Evolutionary conservation across 805 yeast genomes (phyloP).

Genomic region (Kluyveromyces siamensis): DNA sequence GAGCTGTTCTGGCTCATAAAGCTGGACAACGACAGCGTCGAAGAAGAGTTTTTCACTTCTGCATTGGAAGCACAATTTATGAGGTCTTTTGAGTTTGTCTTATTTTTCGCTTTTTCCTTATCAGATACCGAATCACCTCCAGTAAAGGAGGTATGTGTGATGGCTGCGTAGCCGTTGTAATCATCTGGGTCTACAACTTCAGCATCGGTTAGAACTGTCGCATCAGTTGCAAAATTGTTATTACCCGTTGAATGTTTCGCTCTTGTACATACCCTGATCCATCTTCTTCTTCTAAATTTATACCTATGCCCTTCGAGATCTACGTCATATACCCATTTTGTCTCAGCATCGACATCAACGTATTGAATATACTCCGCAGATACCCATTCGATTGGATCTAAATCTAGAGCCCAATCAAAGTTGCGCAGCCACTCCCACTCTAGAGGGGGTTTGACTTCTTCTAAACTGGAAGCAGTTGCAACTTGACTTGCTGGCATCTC

Average conservation of each 20-base stretch:
- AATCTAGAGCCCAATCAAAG: slow-evolving; percentile 57
- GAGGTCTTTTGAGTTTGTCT: background rate
- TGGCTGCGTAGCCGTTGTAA: slow-evolving; percentile 1
- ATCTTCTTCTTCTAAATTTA: slow-evolving; percentile 53
- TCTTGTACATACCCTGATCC: slow-evolving; percentile 41
- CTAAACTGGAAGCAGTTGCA: slow-evolving; percentile 13
- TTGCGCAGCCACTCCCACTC: slow-evolving; percentile 44
- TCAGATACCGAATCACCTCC: background rate
- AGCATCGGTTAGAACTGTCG: background rate
- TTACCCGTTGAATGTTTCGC: slow-evolving; percentile 6
- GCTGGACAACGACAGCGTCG: slow-evolving; percentile 4
- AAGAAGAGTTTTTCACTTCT: slow-evolving; percentile 3
- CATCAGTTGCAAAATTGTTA: background rate
- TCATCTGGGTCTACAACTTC: background rate
- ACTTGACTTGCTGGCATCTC: slow-evolving; percentile 14
- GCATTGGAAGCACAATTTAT: background rate
- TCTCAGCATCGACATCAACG: slow-evolving; percentile 58
- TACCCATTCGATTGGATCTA: slow-evolving; percentile 59
- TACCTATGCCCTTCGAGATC: slow-evolving; percentile 25
- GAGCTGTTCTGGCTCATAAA: background rate
- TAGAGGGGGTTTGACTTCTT: slow-evolving; percentile 44
- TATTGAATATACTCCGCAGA: slow-evolving; percentile 40
- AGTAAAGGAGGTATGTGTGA: background rate
- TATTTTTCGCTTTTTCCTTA: background rate
- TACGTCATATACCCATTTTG: slow-evolving; percentile 79